phyloP scores from a whole-genome alignment of 139 green algal species.

The Micractinium sp. region DNA sequence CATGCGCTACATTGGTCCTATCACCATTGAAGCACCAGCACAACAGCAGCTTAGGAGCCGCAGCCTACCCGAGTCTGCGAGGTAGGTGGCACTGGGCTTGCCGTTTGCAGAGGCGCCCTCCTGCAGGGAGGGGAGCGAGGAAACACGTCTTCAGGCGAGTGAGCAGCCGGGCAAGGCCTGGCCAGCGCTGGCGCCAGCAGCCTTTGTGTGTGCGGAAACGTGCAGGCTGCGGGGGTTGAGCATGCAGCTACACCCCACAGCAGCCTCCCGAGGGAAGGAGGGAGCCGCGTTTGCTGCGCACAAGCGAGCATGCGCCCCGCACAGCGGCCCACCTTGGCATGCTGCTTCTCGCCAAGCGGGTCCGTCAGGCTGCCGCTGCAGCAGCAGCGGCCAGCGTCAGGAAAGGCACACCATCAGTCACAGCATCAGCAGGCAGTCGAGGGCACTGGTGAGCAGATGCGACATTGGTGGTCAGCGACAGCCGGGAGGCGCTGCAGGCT shows the following conservation, averaged over 20 bases:
- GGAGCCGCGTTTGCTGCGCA: neutral
- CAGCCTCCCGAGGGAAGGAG: too few relatives aligned
- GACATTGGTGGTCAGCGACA: neutral
- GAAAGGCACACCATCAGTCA: too few relatives aligned
- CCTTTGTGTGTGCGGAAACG: too few relatives aligned
- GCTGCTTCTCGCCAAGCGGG: constrained; percentile 10
- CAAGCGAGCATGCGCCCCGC: neutral
- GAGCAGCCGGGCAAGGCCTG: too few relatives aligned
- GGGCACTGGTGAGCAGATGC: neutral
- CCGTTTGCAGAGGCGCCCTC: neutral
- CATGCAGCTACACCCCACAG: neutral
- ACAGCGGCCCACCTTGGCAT: neutral
- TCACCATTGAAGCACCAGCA: neutral
- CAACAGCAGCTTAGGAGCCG: neutral
- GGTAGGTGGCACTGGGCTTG: constrained; percentile 23
- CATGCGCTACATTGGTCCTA: too few relatives aligned
- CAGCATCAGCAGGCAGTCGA: neutral
- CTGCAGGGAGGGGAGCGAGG: too few relatives aligned
- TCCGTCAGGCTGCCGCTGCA: neutral
- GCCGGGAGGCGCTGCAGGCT: too few relatives aligned
- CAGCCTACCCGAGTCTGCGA: constrained; percentile 22
- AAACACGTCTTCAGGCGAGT: too few relatives aligned
- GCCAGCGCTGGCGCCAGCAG: neutral
- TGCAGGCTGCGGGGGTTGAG: neutral
- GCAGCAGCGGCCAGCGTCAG: neutral